Base-by-base conservation (phyloP, 2,329 filamentous ascomycete species). In the Zasmidium cellare region DNA sequence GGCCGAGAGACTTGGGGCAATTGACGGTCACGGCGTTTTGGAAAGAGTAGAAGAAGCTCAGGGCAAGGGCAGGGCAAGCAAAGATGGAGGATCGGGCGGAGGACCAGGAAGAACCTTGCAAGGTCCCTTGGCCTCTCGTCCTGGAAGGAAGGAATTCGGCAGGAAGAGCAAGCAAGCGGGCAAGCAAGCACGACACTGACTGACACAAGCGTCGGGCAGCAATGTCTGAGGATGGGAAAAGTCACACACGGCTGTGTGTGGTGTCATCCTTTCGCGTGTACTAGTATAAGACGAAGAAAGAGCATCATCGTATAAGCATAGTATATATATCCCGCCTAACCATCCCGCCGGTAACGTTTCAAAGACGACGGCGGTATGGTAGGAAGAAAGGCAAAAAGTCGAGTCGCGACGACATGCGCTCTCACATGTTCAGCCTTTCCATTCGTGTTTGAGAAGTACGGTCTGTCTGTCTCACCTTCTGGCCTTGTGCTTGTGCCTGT, bases 101-200 rank as follows among this genome's bases (percentile, higher is more conserved):
- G n/a, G 23, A 53, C 51, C 22, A 31, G 51, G 38, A 20, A 35
- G 18, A 23, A 35, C 51, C 51, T 53, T 35, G 51, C 38, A 23
- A 25, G 7, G 19, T 16, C 38, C 22, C 22, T 2, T 19, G 7
- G 19, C 19, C 38, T 23, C 22, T 2, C 19, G 23, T 35, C 46
- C 41, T 53, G 51, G 51, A 25, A 53, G 51, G 51, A 25, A 53
- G 51, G 38, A 53, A 46, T 53, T 53, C 51, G 51, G 51, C 51
- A 45, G 11, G 35, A 53, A 53, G 19, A 47, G n/a, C n/a, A n/a
- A n/a, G n/a, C n/a, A n/a, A 20, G 25, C 41, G 25, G 25, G 5
- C 25, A 28, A 9, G 11, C n/a, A n/a, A n/a, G 35, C 6, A 53
- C 41, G 51, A 53, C 22, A n/a, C n/a, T n/a, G n/a, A n/a, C n/a